Conservation (phyloP, 345 rosid species). For the Sisymbrium irio region DNA sequence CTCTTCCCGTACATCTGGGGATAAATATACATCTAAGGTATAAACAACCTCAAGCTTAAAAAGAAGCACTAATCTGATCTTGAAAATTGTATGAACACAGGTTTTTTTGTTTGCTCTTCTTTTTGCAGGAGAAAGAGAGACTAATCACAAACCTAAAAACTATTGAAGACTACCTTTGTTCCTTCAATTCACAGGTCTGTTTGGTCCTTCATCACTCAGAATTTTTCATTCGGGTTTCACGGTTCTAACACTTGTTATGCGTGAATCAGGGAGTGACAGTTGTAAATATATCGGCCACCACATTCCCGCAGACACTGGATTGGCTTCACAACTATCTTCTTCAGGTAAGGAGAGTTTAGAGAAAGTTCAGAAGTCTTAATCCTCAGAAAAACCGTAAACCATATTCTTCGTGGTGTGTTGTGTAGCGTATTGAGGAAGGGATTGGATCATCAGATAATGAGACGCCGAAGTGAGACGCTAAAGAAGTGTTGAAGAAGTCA, state of each 20-base stretch:
- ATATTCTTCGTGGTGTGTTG: not conserved
- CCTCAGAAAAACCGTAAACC: not conserved
- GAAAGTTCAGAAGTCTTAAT: not conserved
- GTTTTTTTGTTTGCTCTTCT: not conserved
- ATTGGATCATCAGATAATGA: conserved; percentile 45
- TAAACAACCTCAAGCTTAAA: not conserved
- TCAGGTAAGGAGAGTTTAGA: conserved; percentile 50
- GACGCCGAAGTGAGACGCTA: not conserved
- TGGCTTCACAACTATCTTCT: conserved; percentile 84
- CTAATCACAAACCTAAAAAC: conserved; percentile 71
- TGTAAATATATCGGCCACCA: conserved; percentile 79
- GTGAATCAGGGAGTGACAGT: conserved; percentile 62
- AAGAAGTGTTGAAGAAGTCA: not conserved
- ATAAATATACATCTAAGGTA: conserved; percentile 68
- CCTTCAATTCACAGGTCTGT: conserved; percentile 73
- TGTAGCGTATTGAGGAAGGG: conserved; percentile 87
- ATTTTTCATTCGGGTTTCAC: not conserved
- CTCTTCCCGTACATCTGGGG: conserved; percentile 56
- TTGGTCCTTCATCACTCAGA: not conserved
- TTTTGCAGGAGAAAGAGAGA: conserved; percentile 67
- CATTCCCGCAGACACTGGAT: conserved; percentile 87
- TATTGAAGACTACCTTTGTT: conserved; percentile 87
- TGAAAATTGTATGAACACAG: not conserved
- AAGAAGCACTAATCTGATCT: not conserved
- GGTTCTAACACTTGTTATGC: not conserved